Base-by-base conservation (phyloP, 2,329 filamentous ascomycete species). In the Hypoxylon sp. region DNA sequence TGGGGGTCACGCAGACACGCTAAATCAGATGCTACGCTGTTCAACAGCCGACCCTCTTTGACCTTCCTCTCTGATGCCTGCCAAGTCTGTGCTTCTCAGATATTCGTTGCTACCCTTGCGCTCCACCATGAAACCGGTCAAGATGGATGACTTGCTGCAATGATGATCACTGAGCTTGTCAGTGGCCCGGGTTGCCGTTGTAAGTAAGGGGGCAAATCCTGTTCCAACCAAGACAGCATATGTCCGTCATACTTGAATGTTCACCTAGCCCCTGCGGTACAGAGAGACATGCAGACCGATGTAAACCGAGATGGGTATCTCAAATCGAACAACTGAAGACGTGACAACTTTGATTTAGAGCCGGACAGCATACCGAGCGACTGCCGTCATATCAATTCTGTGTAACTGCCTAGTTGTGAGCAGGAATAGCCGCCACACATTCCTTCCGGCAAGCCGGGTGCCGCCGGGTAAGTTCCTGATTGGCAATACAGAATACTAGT, bases 111-210 rank as follows among this genome's bases (percentile, higher is more conserved):
- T 32, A 50, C 56, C 56, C 45, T 19, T 60, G 34, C 17, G 30
- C 57, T 56, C 60, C 62, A 43, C 55, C 25, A 50, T 45, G 19
- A 53, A 34, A 66, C 63, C 61, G 61, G 61, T 64, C 49, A 58
- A 56, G 34, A 56, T 23, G 17, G 14, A 60, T 57, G 56, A 53
- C 52, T 53, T 64, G 46, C 56, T 58, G 61, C 43, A 13, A 48
- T 36, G 14, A 45, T 19, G 43, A 21, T 55, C 17, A 56, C 50
- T 55, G 51, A 60, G 46, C 36, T 34, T 23, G 23, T 56, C 14
- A 4, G 5, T 32, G 25, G 32, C 25, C 25, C 55, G 38, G 55
- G 48, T 38, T 45, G 43, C 23, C 21, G 17, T 23, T 23, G 32
- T 19, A 49, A 45, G 62, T 43, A 57, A 65, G 51, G 51, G 51